Evolutionary conservation across 257 asterid genomes (phyloP), one percentile per base, ranked within the genome.

Genomic region (Capsicum pubescens): DNA sequence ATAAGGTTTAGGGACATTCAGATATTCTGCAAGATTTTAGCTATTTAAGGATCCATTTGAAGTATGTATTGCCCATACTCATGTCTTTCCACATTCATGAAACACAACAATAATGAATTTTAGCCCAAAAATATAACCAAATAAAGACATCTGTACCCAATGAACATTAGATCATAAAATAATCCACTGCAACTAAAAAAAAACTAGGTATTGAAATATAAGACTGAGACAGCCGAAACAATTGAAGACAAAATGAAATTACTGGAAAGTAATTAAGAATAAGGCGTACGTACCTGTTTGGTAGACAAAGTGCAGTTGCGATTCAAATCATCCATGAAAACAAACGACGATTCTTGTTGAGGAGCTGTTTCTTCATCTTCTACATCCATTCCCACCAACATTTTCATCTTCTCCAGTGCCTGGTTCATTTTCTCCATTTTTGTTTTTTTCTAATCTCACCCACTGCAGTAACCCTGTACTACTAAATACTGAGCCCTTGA

Each of bases 361-460:
- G 58, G 48, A 15, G 86, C 83, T 83, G 87, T 92, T 83, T 92
- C 97, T 79, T 91, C 99, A 21, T 92, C 98, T 50, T 91, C 97
- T 68, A 90, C 95, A 79, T 97, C 99, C 97, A 97, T 93, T 54
- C 98, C 99, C 57, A 95, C 98, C 86, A 97, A 91, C 96, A 97
- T 95, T 90, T 93, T 97, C 99, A 97, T 91, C 95, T 91, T 97
- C 92, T 93, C 99, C 21, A 88, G 85, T 12, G 99, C 97, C 87
- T 88, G 89, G 80, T 93, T 97, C 98, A 95, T 93, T 91, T 88
- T 95, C 84, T 97, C 98, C 98, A 93, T 93, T 81, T 86, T 84
- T 79, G 60, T 57, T 35, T 9, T 9, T 19, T 71, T 46, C 79
- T 71, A 64, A 64, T 64, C 70, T 64, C 16, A 26, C 16, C 79